Evolutionary conservation across 768 basidiomycete species (phyloP).

Genomic region (Tulasnella sp.): DNA sequence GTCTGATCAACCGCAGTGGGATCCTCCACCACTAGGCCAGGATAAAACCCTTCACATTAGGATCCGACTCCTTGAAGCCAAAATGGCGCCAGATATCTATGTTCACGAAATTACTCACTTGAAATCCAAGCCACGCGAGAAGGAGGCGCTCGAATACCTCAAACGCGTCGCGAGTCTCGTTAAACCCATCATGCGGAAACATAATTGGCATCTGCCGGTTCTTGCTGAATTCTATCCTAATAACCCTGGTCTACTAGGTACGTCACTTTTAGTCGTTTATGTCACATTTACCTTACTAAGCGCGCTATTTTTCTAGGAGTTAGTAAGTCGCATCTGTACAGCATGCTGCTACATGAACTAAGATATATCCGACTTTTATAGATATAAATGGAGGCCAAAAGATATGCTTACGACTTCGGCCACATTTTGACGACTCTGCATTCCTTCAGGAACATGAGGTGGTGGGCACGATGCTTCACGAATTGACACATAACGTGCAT

Average conservation of each 20-base stretch:
- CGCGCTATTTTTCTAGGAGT: slow-evolving; percentile 3
- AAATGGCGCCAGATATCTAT: slow-evolving; percentile 1
- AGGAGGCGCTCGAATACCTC: slow-evolving; percentile 54
- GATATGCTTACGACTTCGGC: slow-evolving; percentile 73
- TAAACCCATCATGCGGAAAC: slow-evolving; percentile 87
- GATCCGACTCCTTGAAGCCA: too few relatives aligned
- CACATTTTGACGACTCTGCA: slow-evolving; percentile 47
- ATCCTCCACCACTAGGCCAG: too few relatives aligned
- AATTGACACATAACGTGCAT: slow-evolving; percentile 81
- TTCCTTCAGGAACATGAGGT: slow-evolving; percentile 68
- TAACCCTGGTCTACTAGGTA: slow-evolving; percentile 57
- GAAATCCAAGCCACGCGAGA: slow-evolving; percentile 49
- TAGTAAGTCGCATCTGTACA: slow-evolving; percentile 16
- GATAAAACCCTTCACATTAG: too few relatives aligned
- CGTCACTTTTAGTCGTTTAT: slow-evolving; percentile 19
- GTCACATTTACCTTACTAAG: neutral
- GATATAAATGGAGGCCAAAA: slow-evolving; percentile 69
- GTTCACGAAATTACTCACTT: slow-evolving; percentile 53
- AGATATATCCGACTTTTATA: slow-evolving; percentile 22
- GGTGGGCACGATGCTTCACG: slow-evolving; percentile 79
- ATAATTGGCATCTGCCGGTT: slow-evolving; percentile 61
- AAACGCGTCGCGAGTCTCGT: slow-evolving; percentile 63
- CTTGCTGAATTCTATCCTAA: slow-evolving; percentile 85
- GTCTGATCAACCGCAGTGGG: too few relatives aligned
- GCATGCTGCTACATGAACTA: neutral